Base-by-base conservation (phyloP, 106 monocot species). In the Dendrobium nobile region DNA sequence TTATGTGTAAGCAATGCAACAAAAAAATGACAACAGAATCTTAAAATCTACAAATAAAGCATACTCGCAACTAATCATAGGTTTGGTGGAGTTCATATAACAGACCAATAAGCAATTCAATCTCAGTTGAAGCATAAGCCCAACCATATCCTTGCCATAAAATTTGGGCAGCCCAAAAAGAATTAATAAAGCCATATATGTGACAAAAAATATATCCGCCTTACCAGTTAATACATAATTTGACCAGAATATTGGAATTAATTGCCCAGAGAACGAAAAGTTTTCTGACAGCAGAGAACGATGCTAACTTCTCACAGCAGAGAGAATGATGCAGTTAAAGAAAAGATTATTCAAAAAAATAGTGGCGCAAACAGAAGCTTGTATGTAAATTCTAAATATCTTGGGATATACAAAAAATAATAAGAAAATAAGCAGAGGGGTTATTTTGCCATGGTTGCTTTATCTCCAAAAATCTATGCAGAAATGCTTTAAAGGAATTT, bases 1-100 rank as follows among this genome's bases (percentile, higher is more conserved):
- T 67, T 82, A 64, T 8, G 75, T 65, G 16, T 20, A 75, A 59
- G 79, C 41, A 72, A n/a, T 42, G 28, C 11, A 19, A 31, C n/a
- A 75, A 13, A 47, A 42, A 4, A 27, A 5, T 9, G 73, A 42
- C 11, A 42, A 74, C 42, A 61, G n/a, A 59, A 61, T 9, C 19
- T 5, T 22, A n/a, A 41, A 42, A 42, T 42, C 41, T 74, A 41
- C 42, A 74, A 74, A 9, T 33, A 74, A 16, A 74, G 5, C 3
- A 43, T 43, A 20, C 3, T 68, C 5, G 41, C 5, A 13, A 42
- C 20, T 74, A 74, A 73, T 73, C 40, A 18, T 73, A 74, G 73
- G 73, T 42, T 33, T 13, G 51, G 51, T 16, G 33, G 16, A 33
- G 6, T 33, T 41, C 16, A 19, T 19, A 51, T 51, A 42, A 19